Evolutionary conservation across 1,284 basidiomycete species (phyloP).

Genomic region (Tranzscheliella williamsii): DNA sequence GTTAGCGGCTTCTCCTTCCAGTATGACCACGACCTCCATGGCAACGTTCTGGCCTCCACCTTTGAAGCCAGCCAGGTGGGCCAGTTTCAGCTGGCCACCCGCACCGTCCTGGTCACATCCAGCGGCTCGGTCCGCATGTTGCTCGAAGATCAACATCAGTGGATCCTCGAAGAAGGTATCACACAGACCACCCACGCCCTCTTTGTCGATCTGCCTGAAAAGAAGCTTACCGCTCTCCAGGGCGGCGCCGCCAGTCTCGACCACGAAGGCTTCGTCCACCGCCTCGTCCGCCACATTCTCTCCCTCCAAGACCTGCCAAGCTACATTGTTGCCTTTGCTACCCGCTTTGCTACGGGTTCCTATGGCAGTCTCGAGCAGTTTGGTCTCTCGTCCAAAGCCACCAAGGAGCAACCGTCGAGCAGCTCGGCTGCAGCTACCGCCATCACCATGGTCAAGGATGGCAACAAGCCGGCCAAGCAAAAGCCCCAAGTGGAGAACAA

Average conservation of each 20-base stretch:
- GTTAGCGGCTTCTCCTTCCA: constrained; percentile 71
- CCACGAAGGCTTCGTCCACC: constrained; percentile 67
- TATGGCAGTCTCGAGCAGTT: constrained; percentile 64
- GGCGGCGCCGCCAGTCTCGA: constrained; percentile 32
- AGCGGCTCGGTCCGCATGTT: constrained; percentile 80
- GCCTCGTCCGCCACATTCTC: constrained; percentile 50
- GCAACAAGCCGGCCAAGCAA: constrained; percentile 17
- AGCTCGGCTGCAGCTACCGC: constrained; percentile 3
- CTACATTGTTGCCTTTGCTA: constrained; percentile 71
- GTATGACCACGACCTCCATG: constrained; percentile 74
- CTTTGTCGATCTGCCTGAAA: constrained; percentile 79
- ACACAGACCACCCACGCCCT: constrained; percentile 67
- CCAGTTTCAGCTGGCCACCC: constrained; percentile 64
- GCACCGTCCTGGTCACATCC: constrained; percentile 71
- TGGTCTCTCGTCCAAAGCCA: constrained; percentile 50
- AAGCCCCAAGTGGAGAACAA: constrained; percentile 20
- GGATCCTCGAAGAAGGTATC: constrained; percentile 83
- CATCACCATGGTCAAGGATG: constrained; percentile 27
- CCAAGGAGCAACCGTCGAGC: not conserved
- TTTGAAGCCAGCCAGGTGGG: constrained; percentile 66
- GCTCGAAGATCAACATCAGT: constrained; percentile 69
- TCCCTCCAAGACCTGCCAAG: constrained; percentile 70
- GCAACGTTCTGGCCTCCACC: constrained; percentile 66
- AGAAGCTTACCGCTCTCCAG: constrained; percentile 60
- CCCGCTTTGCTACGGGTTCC: constrained; percentile 74